Evolutionary conservation across 495 filamentous ascomycete species (phyloP), one percentile per base, ranked within the genome.

Genomic region (Penicillium bovifimosum): DNA sequence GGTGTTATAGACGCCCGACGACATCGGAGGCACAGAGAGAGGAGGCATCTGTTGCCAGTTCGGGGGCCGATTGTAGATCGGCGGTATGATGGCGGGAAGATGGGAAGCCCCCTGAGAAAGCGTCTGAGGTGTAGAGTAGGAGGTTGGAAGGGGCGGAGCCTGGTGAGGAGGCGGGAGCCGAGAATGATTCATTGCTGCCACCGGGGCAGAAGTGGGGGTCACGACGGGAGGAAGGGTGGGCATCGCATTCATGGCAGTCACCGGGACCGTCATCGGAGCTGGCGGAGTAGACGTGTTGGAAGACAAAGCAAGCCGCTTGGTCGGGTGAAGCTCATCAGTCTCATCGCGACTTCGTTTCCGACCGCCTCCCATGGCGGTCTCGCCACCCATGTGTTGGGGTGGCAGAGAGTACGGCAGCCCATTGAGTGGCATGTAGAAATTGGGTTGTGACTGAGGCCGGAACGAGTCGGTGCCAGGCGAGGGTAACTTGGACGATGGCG

Each of bases 271-370:
- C 34, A 75, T 59, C 6, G 64, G 52, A n/a, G 68, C 58, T 5
- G 64, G 52, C 10, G 68, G 56, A 47, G 67, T 55, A 26, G 64
- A 62, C 58, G 66, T 66, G 64, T 32, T 7, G 14, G 56, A 60
- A 9, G 63, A 60, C 18, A 68, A 55, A 9, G 63, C 74, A 48
- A 75, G 44, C 52, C 86, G 76, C 73, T 95, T 95, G 9, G 83
- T 69, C 9, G 86, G 80, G 16, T 83, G 85, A 49, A 92, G 85
- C 9, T 75, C 67, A 26, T 66, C 68, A 9, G 79, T 74, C 10
- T 83, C 80, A 32, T 95, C 91, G 32, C 80, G 77, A 52, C 80
- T 86, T 49, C 91, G 77, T 71, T 96, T 96, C 51, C 84, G 76
- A 32, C 72, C 74, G 69, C 28, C 73, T n/a, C 41, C 49, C 32